Base-by-base conservation (phyloP, 805 yeast species). In the Cyberlindnera galapagoensis region DNA sequence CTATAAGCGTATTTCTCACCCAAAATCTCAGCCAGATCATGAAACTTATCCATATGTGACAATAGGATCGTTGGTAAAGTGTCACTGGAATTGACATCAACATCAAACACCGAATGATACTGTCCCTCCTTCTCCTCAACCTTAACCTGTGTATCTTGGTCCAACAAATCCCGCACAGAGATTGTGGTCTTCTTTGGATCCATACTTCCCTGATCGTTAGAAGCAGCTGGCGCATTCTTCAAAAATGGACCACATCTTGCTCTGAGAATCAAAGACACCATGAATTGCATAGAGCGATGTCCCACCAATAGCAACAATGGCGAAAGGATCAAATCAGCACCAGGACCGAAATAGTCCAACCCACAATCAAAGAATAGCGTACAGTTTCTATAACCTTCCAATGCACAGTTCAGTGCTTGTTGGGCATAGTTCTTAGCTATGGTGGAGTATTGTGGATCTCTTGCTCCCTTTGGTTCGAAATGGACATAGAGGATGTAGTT, bases 1-100 rank as follows among this genome's bases (percentile, higher is more conserved):
- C 86, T 81, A 48, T 76, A 77, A 36, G 74, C 75, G 48, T 77
- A 80, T 40, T 74, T 65, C 17, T 59, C 62, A 14, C 83, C 72
- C 21, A 80, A 54, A 24, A 63, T 61, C 57, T 64, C 53, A 36
- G 64, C 43, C 56, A 68, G 29, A 37, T 50, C 39, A 45, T 60
- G 56, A 42, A 70, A 72, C 12, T 52, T 47, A 21, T 60, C 63
- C 64, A 65, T 62, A 34, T 67, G 67, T 6, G 51, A 51, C 29
- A 60, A 47, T 12, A 67, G 47, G 9, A 57, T 49, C 3, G 59
- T 60, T 4, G 66, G 59, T 25, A 64, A 44, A 7, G 48, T 49
- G 25, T 59, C 63, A 25, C 65, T 65, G 6, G 57, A 51, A 28
- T 61, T 59, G 6, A 54, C 53, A 38, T 57, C 63, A 27, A 60